phyloP scores from a whole-genome alignment of 108 stramenopile species.

The Epithemia pelagica region DNA sequence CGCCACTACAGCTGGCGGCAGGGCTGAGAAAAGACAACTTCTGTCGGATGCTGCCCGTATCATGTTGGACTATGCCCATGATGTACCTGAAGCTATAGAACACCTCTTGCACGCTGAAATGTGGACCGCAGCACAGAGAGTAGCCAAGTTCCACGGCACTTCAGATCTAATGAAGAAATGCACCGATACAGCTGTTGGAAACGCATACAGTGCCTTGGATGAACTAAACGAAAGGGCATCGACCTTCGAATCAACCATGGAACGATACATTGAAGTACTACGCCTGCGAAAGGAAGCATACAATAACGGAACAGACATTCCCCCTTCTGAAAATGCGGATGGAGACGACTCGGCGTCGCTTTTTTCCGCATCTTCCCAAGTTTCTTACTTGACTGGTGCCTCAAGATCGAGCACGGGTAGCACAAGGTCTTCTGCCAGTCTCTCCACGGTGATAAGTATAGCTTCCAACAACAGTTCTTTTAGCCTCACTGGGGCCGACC shows the following conservation, averaged over 20 bases:
- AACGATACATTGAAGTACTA: slow-evolving; percentile 54
- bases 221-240: slow-evolving; percentile 53
- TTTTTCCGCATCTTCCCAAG: slow-evolving; percentile 61
- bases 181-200: slow-evolving; percentile 44
- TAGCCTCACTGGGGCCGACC: slow-evolving; percentile 55
- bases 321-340: slow-evolving; percentile 20
- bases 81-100: slow-evolving; percentile 60
- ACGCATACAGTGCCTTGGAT: slow-evolving; percentile 43
- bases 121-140: slow-evolving; percentile 65
- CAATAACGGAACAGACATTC: slow-evolving; percentile 25
- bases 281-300: slow-evolving; percentile 63
- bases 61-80: slow-evolving; percentile 68
- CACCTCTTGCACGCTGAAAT: slow-evolving; percentile 55
- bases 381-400: slow-evolving; percentile 52
- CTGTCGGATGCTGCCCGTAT: slow-evolving; percentile 64
- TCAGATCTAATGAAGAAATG: slow-evolving; percentile 53
- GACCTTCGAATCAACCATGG: slow-evolving; percentile 43
- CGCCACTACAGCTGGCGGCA: slow-evolving; percentile 3
- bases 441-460: slow-evolving; percentile 76
- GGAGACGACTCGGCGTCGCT: slow-evolving; percentile 63
- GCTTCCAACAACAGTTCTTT: slow-evolving; percentile 52
- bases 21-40: slow-evolving; percentile 26
- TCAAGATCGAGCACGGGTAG: slow-evolving; percentile 54
- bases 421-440: slow-evolving; percentile 39
- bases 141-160: slow-evolving; percentile 29